Percentiles rank a stretch among this genome's conserved stretches.
Evolutionary conservation across 2,329 filamentous ascomycete species (phyloP).

Genomic region (Aspergillus glaucus): DNA sequence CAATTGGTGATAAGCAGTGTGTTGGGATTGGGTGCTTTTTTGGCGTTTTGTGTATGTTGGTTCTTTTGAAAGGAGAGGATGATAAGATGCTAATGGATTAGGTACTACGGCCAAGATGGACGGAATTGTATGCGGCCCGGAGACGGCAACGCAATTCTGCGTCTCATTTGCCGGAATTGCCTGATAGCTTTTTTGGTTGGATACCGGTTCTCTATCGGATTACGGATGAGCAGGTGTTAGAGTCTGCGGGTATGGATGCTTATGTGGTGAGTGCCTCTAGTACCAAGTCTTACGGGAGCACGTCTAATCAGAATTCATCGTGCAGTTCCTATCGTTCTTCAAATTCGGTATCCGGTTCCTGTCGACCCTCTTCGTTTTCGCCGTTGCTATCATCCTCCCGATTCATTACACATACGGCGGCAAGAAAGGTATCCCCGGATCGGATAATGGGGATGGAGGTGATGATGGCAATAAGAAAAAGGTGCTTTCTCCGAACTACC

Average conservation of each 20-base stretch:
- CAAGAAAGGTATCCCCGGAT: conserved; percentile 34
- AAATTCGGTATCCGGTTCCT: conserved; percentile 89
- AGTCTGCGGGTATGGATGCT: conserved; percentile 86
- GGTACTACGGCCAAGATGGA: conserved; percentile 87
- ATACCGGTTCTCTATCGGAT: conserved; percentile 79
- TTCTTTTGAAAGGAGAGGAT: background rate
- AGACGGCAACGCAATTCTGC: conserved; percentile 67
- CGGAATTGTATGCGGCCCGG: conserved; percentile 79
- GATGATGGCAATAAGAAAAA: conserved; percentile 30
- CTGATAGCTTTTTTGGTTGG: conserved; percentile 86
- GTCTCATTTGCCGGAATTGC: conserved; percentile 66
- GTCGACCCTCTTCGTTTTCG: conserved; percentile 71
- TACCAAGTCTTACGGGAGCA: background rate
- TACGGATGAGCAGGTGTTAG: conserved; percentile 80
- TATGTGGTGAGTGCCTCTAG: conserved; percentile 62
- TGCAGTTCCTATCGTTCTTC: conserved; percentile 82
- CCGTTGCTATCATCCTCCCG: conserved; percentile 72
- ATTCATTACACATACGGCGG: conserved; percentile 66
- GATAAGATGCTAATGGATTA: conserved; percentile 30
- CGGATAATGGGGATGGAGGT: conserved; percentile 28
- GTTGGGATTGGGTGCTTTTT: conserved; percentile 38
- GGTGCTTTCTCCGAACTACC: conserved; percentile 47
- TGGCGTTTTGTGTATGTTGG: conserved; percentile 41
- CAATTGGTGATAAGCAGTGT: conserved; percentile 40
- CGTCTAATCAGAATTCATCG: background rate